Evolutionary conservation across 257 asterid genomes (phyloP), one percentile per base, ranked within the genome.

Genomic region (Ilex aquifolium): DNA sequence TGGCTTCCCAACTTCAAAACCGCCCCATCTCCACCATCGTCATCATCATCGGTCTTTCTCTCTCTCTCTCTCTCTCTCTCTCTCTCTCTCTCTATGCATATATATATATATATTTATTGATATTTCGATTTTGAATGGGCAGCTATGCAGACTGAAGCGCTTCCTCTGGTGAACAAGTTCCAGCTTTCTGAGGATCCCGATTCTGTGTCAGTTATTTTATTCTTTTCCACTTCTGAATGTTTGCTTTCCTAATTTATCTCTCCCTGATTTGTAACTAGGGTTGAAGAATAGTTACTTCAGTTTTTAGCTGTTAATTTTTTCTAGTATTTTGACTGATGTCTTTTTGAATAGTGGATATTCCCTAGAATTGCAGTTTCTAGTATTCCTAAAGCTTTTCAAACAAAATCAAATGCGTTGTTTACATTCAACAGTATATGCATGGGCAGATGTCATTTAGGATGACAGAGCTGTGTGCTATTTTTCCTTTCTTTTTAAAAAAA

Each of bases 101-200:
- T 0, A 46, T 2, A 46, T 3, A 3, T 3, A 46, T 46, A 5
- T 12, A 46, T 46, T 10, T 46, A 5, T 46, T 46, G 52, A 55
- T 3, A 39, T 17, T 54, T 60, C 50, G 40, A 5, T 7, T 56
- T 42, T 32, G 42, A 55, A 40, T 65, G 14, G 39, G 61, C 67
- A 93, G 99, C 95, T 81, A 90, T 93, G 99, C 90, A 90, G 72
- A 79, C 94, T 36, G 99, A 93, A 81, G 99, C 97, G 61, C 64
- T 70, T 59, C 97, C 99, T 21, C 75, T 93, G 53, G 96, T 90
- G 54, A 64, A 77, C 17, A 93, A 85, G 77, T 85, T 93, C 75
- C 72, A 82, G 80, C 97, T 93, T 59, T 65, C 71, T 15, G 88
- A 84, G 80, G 86, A 77, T 50, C 48, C 79, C 51, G 74, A 77